These are phyloP conservation scores for Andrographis paniculata DNA, from an alignment of 305 asterid genomes.

Conservation along the genomic window DNA sequence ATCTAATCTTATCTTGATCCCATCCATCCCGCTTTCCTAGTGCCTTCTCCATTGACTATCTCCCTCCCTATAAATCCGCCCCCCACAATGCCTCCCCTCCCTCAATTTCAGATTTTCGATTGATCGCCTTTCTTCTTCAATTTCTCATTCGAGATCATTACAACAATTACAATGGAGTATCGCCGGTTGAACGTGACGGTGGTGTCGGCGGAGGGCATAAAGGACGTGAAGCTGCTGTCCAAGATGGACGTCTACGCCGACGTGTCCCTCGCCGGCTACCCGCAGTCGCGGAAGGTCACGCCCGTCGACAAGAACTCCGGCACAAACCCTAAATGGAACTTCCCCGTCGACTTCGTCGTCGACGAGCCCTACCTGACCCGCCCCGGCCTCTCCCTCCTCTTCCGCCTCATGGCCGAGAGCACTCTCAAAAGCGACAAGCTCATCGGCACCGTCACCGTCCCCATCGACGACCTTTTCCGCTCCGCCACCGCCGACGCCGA, in stretches of 20 bases:
- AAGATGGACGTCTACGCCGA: conserved; percentile 68
- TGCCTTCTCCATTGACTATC: not conserved
- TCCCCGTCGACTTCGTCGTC: conserved; percentile 43
- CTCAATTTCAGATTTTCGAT: not conserved
- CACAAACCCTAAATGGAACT: conserved; percentile 60
- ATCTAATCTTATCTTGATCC: too few relatives aligned
- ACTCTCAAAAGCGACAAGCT: conserved; percentile 37
- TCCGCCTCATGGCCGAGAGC: conserved; percentile 41
- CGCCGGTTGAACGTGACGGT: conserved; percentile 52
- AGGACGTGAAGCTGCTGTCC: conserved; percentile 47
- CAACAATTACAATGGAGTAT: conserved; percentile 34
- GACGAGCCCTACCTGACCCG: conserved; percentile 57
- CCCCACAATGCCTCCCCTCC: not conserved
- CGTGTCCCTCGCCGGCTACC: conserved; percentile 44
- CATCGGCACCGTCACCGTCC: conserved; percentile 51
- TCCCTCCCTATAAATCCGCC: not conserved
- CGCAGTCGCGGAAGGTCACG: conserved; percentile 42
- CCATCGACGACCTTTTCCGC: conserved; percentile 8
- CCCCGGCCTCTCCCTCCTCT: conserved; percentile 35
- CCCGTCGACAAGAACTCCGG: conserved; percentile 58
- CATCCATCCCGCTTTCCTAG: not conserved
- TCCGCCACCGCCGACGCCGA: not conserved
- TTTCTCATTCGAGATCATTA: not conserved
- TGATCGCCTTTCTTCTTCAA: not conserved
- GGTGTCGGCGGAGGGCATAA: conserved; percentile 54